Base-by-base conservation (phyloP, 2,329 filamentous ascomycete genomes). In the Penicillium hordei region DNA sequence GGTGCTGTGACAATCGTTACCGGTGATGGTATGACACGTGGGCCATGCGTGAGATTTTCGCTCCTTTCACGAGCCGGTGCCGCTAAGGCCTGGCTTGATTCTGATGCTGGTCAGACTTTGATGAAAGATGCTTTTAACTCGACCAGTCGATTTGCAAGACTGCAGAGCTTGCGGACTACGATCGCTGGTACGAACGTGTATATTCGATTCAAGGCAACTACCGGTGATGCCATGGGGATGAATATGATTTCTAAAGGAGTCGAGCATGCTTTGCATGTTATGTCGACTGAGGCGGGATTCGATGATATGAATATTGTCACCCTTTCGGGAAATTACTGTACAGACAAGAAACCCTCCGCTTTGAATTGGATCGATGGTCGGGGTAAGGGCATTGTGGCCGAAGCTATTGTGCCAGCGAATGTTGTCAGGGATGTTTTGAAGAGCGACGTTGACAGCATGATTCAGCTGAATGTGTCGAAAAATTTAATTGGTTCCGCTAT, bases 111-210 rank as follows among this genome's bases (percentile, higher is more conserved):
- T 10, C 34, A 38, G 34, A 38, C 8, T 0, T 7, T 38, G 17
- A 38, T 38, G 17, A 38, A 38, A 38, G 4, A 38, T 1, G 34
- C 34, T 4, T 38, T 38, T 10, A n/a, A 38, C 4, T 38, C 34
- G 1, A 38, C 34, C 0, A 38, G 34, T 2, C 0, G 34, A n/a
- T 38, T 38, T n/a, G 34, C 34, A 1, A 1, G 17, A 0, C 1
- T 38, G 8, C 17, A n/a, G 8, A 38, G 34, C 8, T 2, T 38
- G 34, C 17, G 17, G 1, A 38, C 34, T 1, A 38, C 34, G 0
- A 38, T 38, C 1, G 17, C 34, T 10, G 34, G 34, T 38, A 38
- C 17, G 0, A 9, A 38, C 34, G 0, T 38, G 8, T 38, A 38
- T 38, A n/a, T 38, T 38, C 17, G 34, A 38, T 38, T 38, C 4